Percentiles rank a stretch among this genome's conserved stretches.
Evolutionary conservation across 768 basidiomycete genomes (phyloP).

Genomic region (Termitomyces sp.): DNA sequence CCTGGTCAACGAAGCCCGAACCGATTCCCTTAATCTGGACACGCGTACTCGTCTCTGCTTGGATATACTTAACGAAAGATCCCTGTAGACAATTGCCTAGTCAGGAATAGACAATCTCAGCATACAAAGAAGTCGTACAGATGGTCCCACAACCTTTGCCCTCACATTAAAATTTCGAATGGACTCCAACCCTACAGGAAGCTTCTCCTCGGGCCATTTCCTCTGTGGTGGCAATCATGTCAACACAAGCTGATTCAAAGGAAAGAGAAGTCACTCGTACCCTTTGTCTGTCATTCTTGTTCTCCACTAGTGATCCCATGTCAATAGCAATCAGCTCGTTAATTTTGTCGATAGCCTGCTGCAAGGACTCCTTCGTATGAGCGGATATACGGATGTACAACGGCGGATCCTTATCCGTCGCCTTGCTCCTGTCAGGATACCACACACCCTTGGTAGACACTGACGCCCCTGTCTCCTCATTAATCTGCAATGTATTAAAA

Average conservation of each 20-base stretch:
- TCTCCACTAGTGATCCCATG: constrained; percentile 77
- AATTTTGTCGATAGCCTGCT: constrained; percentile 63
- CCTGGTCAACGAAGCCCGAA: constrained; percentile 91
- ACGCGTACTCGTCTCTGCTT: constrained; percentile 90
- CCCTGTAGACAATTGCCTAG: constrained; percentile 42
- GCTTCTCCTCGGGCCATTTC: constrained; percentile 98
- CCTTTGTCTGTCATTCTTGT: constrained; percentile 62
- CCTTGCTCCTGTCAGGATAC: constrained; percentile 91
- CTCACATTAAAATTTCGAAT: constrained; percentile 96
- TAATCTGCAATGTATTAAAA: constrained; percentile 48
- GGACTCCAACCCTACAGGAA: constrained; percentile 83
- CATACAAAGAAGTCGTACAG: constrained; percentile 40
- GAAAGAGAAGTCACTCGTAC: constrained; percentile 47
- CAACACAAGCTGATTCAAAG: neutral
- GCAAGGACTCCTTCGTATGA: constrained; percentile 54
- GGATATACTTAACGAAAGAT: constrained; percentile 97
- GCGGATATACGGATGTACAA: constrained; percentile 93
- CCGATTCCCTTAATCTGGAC: constrained; percentile 97
- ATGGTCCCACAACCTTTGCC: constrained; percentile 95
- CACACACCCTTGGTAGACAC: constrained; percentile 92
- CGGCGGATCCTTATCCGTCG: constrained; percentile 89
- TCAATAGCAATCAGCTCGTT: constrained; percentile 71
- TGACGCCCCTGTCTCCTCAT: constrained; percentile 88
- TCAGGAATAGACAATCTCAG: neutral
- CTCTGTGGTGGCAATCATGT: constrained; percentile 37